Conservation (phyloP, 176 grass and related monocot species). For the Typha latifolia region DNA sequence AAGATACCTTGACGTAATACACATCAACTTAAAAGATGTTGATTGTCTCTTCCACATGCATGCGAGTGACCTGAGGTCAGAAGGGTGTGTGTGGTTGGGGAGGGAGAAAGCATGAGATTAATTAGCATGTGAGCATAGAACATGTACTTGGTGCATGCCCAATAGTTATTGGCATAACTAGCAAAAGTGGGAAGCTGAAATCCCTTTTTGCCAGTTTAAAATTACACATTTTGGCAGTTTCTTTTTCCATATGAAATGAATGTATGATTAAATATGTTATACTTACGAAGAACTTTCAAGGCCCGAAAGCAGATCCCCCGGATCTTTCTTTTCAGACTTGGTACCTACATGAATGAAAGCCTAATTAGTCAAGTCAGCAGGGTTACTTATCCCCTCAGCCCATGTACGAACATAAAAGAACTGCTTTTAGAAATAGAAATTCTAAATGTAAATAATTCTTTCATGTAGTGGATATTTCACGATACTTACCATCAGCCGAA, state of each 20-base stretch:
- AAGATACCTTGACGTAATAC: too few relatives aligned
- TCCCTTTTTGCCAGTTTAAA: background rate
- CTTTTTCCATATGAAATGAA: background rate
- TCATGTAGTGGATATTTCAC: background rate
- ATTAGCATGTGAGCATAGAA: too few relatives aligned
- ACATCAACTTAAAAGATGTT: too few relatives aligned
- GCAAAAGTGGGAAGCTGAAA: too few relatives aligned
- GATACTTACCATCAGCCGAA: constrained; percentile 27
- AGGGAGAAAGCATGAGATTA: too few relatives aligned
- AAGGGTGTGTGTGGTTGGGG: too few relatives aligned
- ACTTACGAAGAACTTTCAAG: constrained; percentile 51
- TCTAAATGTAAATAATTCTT: background rate
- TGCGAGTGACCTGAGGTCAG: too few relatives aligned
- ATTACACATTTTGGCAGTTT: background rate
- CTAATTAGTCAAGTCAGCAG: background rate
- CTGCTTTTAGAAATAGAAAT: background rate
- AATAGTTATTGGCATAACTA: too few relatives aligned
- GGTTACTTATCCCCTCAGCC: background rate
- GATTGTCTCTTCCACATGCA: too few relatives aligned
- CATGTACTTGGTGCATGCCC: too few relatives aligned
- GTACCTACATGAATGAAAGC: constrained; percentile 25
- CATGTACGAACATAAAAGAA: background rate
- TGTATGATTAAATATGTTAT: constrained; percentile 6
- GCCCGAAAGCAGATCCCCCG: constrained; percentile 31
- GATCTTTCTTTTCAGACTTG: constrained; percentile 41